Base-by-base conservation (phyloP, 352 stramenopile genomes). In the Phytophthora cajani region DNA sequence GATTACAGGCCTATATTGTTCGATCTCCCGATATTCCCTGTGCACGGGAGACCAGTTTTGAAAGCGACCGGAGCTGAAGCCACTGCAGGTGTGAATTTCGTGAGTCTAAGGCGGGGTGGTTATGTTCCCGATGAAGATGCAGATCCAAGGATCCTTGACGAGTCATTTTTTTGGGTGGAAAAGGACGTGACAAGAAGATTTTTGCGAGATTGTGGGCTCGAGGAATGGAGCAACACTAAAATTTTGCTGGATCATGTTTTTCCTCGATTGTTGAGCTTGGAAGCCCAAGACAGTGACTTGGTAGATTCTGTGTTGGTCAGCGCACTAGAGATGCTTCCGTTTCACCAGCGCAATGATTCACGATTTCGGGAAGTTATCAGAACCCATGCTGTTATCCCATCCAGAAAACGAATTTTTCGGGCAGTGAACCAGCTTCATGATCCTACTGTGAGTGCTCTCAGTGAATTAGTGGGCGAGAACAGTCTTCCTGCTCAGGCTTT, bases 201-300 rank as follows among this genome's bases (percentile, higher is more conserved):
- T 62, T 40, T 93, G 38, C 78, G 77, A 11, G 74, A 82, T 10
- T 77, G 72, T 25, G 74, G 80, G 3, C 64, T 90, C 16, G 79
- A 90, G 10, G 82, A 92, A 57, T 88, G 76, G 81, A 81, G 71
- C 16, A 78, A 77, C 56, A 82, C 85, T 2, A 77, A 72, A 30
- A 81, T 91, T 47, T 71, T 93, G 46, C 30, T 92, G 49, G 75
- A 89, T 30, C 72, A 88, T 49, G 79, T 95, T 46, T 85, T 95
- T 33, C 86, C 85, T 23, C 75, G 67, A 21, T 49, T 95, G 16
- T 16, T 53, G 11, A 51, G 33, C 14, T 71, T 92, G 12, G 74
- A 87, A 56, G 38, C 40, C 2, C 63, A 71, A 19, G 66, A 84
- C 56, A 21, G 51, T 12, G 54, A 62, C 12, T 69, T 93, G 17